phyloP scores from a whole-genome alignment of 2,329 filamentous ascomycete genomes.

The Erysiphe pulchra region DNA sequence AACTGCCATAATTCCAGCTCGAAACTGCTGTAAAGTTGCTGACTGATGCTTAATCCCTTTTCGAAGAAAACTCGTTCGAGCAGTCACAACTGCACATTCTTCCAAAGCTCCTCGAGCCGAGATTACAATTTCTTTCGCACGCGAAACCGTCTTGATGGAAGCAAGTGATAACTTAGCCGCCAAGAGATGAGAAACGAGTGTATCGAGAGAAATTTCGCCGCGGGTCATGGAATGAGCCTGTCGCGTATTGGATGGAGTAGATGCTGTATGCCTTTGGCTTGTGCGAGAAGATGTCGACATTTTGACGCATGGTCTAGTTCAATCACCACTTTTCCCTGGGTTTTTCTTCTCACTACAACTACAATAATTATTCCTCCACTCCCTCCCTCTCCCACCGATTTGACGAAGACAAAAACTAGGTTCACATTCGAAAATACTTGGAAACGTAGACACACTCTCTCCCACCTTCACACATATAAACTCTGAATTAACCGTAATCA shows the following conservation, averaged over 20 bases:
- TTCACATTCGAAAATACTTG: too few species aligned
- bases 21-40: constrained; percentile 24
- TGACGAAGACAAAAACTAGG: too few species aligned
- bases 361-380: too few species aligned
- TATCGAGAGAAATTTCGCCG: constrained; percentile 30
- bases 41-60: constrained; percentile 32
- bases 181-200: constrained; percentile 60
- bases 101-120: constrained; percentile 51
- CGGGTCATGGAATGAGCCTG: constrained; percentile 4
- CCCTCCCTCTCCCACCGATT: too few species aligned
- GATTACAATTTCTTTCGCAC: constrained; percentile 66
- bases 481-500: too few species aligned
- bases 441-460: too few species aligned
- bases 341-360: too few species aligned
- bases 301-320: not conserved
- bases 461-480: too few species aligned
- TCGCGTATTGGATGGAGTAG: constrained; percentile 2
- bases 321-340: too few species aligned
- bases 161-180: constrained; percentile 70
- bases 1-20: constrained; percentile 24
- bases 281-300: constrained; percentile 5
- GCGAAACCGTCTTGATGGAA: constrained; percentile 58
- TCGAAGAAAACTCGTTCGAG: constrained; percentile 42
- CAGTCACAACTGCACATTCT: constrained; percentile 47
- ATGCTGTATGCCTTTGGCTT: not conserved